Evolutionary conservation across 2,329 filamentous ascomycete genomes (phyloP), one percentile per base, ranked within the genome.

Genomic region (Canariomyces notabilis): DNA sequence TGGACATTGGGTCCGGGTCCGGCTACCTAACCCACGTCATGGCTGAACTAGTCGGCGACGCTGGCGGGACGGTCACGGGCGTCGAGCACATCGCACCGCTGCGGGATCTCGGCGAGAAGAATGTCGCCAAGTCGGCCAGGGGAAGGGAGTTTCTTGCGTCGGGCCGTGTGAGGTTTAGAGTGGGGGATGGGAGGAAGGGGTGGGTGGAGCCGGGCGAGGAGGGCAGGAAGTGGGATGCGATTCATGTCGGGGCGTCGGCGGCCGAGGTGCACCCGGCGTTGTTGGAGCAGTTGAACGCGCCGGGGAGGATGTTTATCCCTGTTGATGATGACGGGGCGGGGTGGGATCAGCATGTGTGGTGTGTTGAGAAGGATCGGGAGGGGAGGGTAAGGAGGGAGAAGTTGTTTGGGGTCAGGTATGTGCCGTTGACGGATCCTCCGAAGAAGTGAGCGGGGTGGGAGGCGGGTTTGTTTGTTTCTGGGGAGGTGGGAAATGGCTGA

Each of bases 241-340:
- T 98, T 49, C 93, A 97, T 63, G 93, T 97, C 2, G 93, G 93
- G 0, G 93, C 93, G 0, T 87, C 89, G 6, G 91, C 91, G 0
- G 76, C 70, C 19, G 77, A 81, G 60, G 68, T 95, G 44, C 90
- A 95, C 62, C 62, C 77, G 15, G 76, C 79, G 49, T 67, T 97
- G 54, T 67, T 95, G 37, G 77, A 82, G 22, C 93, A 97, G 70
- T 69, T 98, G 55, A 81, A 80, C 53, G 70, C 77, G 2, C 91
- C 91, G 0, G 93, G 93, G 0, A 74, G 85, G 53, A 75, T 93
- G 67, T 91, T 93, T 62, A 86, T 93, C 9, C 87, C 87, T 0
- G 80, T 91, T 2, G 79, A 83, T 44, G 77, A 80, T 31, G 71
- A 56, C 14, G 75, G 26, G 60, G 63, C 58, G 5, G 62, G 65